Percentiles rank a stretch among this genome's conserved stretches.
These are phyloP conservation scores for Ceratocystis albifundus DNA, from an alignment of 2,329 filamentous ascomycete species.

Conservation along the genomic window DNA sequence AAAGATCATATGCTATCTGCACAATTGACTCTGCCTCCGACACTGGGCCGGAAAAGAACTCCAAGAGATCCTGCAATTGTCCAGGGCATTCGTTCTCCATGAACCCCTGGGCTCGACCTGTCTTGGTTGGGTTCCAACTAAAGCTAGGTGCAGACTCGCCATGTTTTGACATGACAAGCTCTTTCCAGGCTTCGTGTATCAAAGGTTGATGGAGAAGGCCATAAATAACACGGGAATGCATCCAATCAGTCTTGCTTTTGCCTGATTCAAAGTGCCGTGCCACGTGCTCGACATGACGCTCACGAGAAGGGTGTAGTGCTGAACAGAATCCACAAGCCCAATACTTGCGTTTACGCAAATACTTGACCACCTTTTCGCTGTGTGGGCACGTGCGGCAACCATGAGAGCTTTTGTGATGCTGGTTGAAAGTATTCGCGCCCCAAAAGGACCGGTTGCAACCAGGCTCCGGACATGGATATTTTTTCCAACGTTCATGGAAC, in stretches of 20 bases:
- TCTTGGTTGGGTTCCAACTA: conserved; percentile 49
- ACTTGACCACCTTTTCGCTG: conserved; percentile 51
- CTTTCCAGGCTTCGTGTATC: conserved; percentile 51
- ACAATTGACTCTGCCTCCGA: conserved; percentile 48
- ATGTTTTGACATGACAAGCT: conserved; percentile 42
- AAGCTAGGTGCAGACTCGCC: conserved; percentile 49
- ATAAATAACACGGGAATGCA: conserved; percentile 57
- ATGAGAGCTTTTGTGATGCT: conserved; percentile 55
- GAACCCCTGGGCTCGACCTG: conserved; percentile 45
- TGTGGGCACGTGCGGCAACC: conserved; percentile 54
- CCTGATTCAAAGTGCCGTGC: conserved; percentile 55
- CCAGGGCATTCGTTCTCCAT: conserved; percentile 52
- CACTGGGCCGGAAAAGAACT: conserved; percentile 50
- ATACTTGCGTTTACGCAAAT: conserved; percentile 51
- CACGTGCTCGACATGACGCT: conserved; percentile 57
- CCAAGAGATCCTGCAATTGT: conserved; percentile 52
- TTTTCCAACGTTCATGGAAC: conserved; percentile 56
- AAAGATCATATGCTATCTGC: conserved; percentile 46
- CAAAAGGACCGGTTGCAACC: conserved; percentile 56
- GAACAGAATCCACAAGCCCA: conserved; percentile 61
- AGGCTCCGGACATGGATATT: conserved; percentile 53
- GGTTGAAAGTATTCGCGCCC: conserved; percentile 56
- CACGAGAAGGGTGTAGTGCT: conserved; percentile 49
- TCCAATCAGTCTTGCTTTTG: conserved; percentile 54
- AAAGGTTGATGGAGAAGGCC: conserved; percentile 55